Evolutionary conservation across 768 basidiomycete species (phyloP).

Genomic region (Lactifluus pinguis): DNA sequence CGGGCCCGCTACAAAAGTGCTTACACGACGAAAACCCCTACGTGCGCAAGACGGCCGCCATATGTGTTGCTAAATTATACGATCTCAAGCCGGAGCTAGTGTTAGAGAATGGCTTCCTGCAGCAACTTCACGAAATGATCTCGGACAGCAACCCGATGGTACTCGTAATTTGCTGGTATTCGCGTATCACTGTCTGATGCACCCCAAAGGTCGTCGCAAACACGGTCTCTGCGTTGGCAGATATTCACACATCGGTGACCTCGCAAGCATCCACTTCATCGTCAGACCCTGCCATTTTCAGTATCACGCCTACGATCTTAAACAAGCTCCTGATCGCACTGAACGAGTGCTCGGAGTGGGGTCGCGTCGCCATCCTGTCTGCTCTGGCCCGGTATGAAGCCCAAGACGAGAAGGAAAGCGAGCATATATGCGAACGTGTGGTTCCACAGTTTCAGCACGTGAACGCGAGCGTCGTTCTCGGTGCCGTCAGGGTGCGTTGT

Average conservation of each 20-base stretch:
- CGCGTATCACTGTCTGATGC: background rate
- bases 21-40: slow-evolving; percentile 95
- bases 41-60: slow-evolving; percentile 93
- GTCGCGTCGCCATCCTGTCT: slow-evolving; percentile 85
- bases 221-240: slow-evolving; percentile 85
- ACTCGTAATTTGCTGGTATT: slow-evolving; percentile 19
- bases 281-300: slow-evolving; percentile 61
- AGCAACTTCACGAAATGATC: slow-evolving; percentile 85
- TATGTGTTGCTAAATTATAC: slow-evolving; percentile 96
- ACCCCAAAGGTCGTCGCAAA: slow-evolving; percentile 89
- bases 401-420: slow-evolving; percentile 87
- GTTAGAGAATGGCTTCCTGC: slow-evolving; percentile 89
- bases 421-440: slow-evolving; percentile 97
- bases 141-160: slow-evolving; percentile 97
- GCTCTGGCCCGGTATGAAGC: slow-evolving; percentile 79
- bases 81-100: slow-evolving; percentile 95
- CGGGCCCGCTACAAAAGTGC: slow-evolving; percentile 86
- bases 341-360: slow-evolving; percentile 99
- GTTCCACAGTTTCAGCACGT: slow-evolving; percentile 98
- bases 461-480: no score
- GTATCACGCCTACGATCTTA: slow-evolving; percentile 73
- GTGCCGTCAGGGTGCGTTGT: slow-evolving; percentile 24
- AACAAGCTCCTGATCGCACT: slow-evolving; percentile 89
- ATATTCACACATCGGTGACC: slow-evolving; percentile 74
- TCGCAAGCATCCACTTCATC: slow-evolving; percentile 45